These are phyloP conservation scores for Xanthoconium purpureum DNA, from an alignment of 768 basidiomycete species.

Conservation along the genomic window DNA sequence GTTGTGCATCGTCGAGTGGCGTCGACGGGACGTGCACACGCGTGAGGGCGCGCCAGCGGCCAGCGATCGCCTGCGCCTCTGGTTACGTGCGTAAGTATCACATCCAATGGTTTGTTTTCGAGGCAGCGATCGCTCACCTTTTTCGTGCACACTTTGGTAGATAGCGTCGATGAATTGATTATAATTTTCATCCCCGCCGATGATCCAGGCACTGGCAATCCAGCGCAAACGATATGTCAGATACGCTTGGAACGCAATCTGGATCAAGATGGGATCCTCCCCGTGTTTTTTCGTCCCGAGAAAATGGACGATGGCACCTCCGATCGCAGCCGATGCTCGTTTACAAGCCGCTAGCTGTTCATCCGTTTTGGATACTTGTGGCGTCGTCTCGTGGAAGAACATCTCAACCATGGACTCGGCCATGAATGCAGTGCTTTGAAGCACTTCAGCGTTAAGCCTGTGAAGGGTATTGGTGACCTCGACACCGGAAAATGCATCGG, in stretches of 20 bases:
- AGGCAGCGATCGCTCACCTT: constrained; percentile 28
- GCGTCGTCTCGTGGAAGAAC: constrained; percentile 27
- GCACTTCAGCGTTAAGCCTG: constrained; percentile 46
- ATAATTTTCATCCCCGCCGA: constrained; percentile 25
- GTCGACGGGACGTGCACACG: constrained; percentile 29
- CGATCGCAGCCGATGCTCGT: constrained; percentile 20
- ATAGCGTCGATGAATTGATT: constrained; percentile 26
- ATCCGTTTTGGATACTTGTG: constrained; percentile 10
- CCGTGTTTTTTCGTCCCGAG: constrained; percentile 27
- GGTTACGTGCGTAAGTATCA: constrained; percentile 1
- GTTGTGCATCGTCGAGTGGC: constrained; percentile 20
- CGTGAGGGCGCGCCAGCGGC: constrained; percentile 45
- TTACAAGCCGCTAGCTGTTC: constrained; percentile 26
- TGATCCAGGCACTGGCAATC: constrained; percentile 29
- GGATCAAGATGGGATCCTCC: constrained; percentile 36
- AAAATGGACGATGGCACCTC: constrained; percentile 25
- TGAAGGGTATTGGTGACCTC: constrained; percentile 46
- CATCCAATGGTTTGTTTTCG: not conserved
- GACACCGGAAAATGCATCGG: constrained; percentile 41
- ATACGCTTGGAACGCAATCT: constrained; percentile 36
- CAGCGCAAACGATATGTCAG: constrained; percentile 27
- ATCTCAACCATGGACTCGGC: constrained; percentile 47
- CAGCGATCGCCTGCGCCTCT: constrained; percentile 45
- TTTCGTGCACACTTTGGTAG: constrained; percentile 34
- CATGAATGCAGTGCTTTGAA: constrained; percentile 46